Evolutionary conservation across 495 filamentous ascomycete species (phyloP), one percentile per base, ranked within the genome.

Genomic region (Penicillium cataractarum): DNA sequence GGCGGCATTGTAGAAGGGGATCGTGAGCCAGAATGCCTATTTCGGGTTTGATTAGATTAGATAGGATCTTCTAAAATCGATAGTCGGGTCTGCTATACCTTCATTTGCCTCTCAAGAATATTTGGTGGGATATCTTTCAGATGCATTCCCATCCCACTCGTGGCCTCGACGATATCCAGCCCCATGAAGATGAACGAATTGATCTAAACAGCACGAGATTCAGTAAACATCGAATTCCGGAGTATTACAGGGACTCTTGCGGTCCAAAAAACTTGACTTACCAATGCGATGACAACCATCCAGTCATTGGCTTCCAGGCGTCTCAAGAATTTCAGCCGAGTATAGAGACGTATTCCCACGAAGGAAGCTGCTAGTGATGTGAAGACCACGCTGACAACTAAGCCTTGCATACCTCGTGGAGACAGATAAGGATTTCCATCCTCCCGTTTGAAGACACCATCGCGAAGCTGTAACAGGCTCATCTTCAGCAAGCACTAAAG

Each of bases 1-100:
- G 39, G 76, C 72, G 51, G 77, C 75, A n/a, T 81, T 80, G 60
- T 81, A 81, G 69, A 81, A 78, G 2, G 79, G 79, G 24, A 79
- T 74, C 2, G 76, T 78, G 61, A 80, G 63, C 76, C 76, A 81
- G 63, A 79, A 80, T 7, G 76, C 73, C 78, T 81, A 15, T 27
- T 35, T 55, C 42, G 22, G 15, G 29, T 21, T 42, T n/a, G n/a
- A n/a, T n/a, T 19, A 35, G 7, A 10, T 35, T 39, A 54, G 19
- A 10, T 35, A 10, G 9, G 10, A 31, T 32, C 21, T 29, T 21
- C 27, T 19, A 10, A 1, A 15, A 37, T 31, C 10, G 12, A 6
- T 13, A 17, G 5, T 19, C 7, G 17, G 21, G 19, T 15, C 4
- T 3, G n/a, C 31, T 59, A 57, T 64, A 78, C 78, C 67, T 76